Evolutionary conservation across 2,329 filamentous ascomycete species (phyloP).

Genomic region (Colletotrichum lentis): DNA sequence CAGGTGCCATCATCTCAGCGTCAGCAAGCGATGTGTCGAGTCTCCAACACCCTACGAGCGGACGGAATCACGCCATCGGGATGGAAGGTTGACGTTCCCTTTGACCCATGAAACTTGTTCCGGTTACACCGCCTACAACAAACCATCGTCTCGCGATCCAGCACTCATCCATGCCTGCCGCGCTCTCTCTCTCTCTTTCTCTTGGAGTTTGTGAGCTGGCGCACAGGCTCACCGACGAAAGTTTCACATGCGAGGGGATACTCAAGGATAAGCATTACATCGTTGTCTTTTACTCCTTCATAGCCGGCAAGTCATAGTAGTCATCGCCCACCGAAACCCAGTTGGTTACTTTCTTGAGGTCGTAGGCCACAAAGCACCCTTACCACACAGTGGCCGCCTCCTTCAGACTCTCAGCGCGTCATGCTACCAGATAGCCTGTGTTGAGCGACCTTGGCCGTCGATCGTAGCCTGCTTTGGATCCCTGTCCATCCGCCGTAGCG

Average conservation of each 20-base stretch:
- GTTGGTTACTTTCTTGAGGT: conserved; percentile 3
- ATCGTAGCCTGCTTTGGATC: conserved; percentile 26
- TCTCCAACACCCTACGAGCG: neutral
- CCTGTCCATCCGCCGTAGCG: conserved; percentile 1
- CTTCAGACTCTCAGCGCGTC: neutral
- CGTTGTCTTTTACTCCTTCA: neutral
- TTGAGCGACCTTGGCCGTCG: conserved; percentile 25
- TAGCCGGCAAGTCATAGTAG: neutral
- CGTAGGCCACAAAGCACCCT: neutral
- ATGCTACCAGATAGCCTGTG: conserved; percentile 19
- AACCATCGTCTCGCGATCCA: conserved; percentile 2
- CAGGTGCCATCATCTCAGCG: neutral
- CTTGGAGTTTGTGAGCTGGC: neutral
- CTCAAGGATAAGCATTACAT: neutral
- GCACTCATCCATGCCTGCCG: neutral
- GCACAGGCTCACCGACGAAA: neutral
- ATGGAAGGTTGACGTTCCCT: conserved; percentile 17
- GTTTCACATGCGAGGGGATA: neutral
- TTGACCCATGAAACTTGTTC: conserved; percentile 5
- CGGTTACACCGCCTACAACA: neutral
- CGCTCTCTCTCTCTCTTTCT: too few relatives aligned
- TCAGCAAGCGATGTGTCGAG: neutral
- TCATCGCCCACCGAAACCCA: neutral
- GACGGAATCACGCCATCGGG: neutral
- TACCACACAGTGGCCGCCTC: too few relatives aligned